phyloP scores from a whole-genome alignment of 1,139 yeast species.

The Sugiyamaella novakii region DNA sequence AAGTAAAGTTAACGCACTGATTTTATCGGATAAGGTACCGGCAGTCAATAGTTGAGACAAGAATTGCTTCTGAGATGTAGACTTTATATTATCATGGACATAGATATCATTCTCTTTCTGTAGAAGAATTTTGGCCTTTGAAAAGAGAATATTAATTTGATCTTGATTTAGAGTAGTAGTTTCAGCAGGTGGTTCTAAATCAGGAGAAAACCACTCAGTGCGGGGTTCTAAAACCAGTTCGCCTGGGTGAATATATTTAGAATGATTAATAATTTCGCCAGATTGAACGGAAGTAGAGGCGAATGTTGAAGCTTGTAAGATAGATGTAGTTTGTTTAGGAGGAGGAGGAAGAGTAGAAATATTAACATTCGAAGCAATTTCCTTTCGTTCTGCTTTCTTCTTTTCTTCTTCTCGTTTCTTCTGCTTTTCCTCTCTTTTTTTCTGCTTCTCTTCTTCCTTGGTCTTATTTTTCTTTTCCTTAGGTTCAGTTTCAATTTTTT shows the following conservation, averaged over 20 bases:
- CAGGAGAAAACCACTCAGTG: slow-evolving; percentile 73
- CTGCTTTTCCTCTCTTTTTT: slow-evolving; percentile 32
- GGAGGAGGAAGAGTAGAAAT: slow-evolving; percentile 17
- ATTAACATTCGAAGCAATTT: not conserved
- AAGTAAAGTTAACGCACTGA: slow-evolving; percentile 87
- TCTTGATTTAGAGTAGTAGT: slow-evolving; percentile 50
- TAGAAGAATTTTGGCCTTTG: slow-evolving; percentile 66
- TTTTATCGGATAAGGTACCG: slow-evolving; percentile 95
- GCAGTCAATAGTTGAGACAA: slow-evolving; percentile 83
- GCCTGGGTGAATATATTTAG: slow-evolving; percentile 37
- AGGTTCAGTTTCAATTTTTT: slow-evolving; percentile 37
- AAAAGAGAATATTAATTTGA: slow-evolving; percentile 58
- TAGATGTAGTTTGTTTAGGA: slow-evolving; percentile 26
- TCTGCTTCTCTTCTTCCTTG: slow-evolving; percentile 37
- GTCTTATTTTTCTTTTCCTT: slow-evolving; percentile 41
- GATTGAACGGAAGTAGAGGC: slow-evolving; percentile 23
- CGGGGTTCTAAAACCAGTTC: slow-evolving; percentile 64
- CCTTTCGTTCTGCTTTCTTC: slow-evolving; percentile 26
- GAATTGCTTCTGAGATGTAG: slow-evolving; percentile 84
- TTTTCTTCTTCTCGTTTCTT: slow-evolving; percentile 32
- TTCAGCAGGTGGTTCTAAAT: slow-evolving; percentile 45
- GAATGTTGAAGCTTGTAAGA: slow-evolving; percentile 20
- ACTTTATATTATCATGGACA: slow-evolving; percentile 74
- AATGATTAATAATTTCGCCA: slow-evolving; percentile 22
- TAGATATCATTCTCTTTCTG: slow-evolving; percentile 73